phyloP scores from a whole-genome alignment of 179 eudicot species.

The Amaranthus tricolor region DNA sequence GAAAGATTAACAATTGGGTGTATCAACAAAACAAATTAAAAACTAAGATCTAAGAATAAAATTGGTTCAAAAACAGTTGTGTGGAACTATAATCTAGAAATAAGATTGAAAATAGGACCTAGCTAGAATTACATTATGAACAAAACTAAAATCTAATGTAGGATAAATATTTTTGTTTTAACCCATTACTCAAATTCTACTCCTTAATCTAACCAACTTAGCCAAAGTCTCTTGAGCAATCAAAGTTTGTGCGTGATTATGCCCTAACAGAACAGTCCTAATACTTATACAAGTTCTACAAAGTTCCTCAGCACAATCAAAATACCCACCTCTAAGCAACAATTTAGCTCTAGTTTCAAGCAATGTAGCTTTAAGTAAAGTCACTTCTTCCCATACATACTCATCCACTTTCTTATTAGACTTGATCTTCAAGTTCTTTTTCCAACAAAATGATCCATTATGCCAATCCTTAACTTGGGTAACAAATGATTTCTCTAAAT shows the following conservation, averaged over 20 bases:
- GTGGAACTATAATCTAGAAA: too few relatives aligned
- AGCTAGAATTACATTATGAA: slow-evolving; percentile 1
- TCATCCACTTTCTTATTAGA: slow-evolving; percentile 65
- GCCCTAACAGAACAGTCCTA: slow-evolving; percentile 91
- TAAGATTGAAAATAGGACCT: too few relatives aligned
- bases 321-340: slow-evolving; percentile 78
- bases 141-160: slow-evolving; percentile 7
- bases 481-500: slow-evolving; percentile 85
- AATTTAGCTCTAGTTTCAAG: slow-evolving; percentile 80
- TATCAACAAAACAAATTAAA: too few relatives aligned
- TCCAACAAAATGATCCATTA: slow-evolving; percentile 75
- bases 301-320: slow-evolving; percentile 78
- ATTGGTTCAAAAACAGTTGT: too few relatives aligned
- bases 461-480: slow-evolving; percentile 77
- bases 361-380: slow-evolving; percentile 73
- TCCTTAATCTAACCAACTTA: slow-evolving; percentile 79
- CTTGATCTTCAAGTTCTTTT: slow-evolving; percentile 44
- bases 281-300: slow-evolving; percentile 88
- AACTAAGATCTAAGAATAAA: too few relatives aligned
- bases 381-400: slow-evolving; percentile 88
- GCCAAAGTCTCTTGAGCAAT: slow-evolving; percentile 94
- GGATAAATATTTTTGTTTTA: background rate
- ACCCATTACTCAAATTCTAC: slow-evolving; percentile 44
- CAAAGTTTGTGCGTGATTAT: slow-evolving; percentile 69
- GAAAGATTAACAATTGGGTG: too few relatives aligned